phyloP scores from a whole-genome alignment of 2,329 filamentous ascomycete genomes.

The Talaromyces rugulosus region DNA sequence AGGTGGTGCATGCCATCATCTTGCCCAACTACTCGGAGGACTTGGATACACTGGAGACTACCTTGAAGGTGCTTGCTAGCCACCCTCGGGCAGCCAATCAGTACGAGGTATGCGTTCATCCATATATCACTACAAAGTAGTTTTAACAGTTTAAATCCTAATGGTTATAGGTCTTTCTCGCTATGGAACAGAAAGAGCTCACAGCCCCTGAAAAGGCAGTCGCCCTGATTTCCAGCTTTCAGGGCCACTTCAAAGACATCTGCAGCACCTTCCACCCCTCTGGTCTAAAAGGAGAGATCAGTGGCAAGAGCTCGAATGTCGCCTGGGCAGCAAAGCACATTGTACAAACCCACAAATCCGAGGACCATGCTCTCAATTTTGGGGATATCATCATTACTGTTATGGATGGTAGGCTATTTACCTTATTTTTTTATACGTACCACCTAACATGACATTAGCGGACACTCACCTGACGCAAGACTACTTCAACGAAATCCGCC shows the following conservation, averaged over 20 bases:
- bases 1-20: slow-evolving; percentile 62
- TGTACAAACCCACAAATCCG: slow-evolving; percentile 19
- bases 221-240: slow-evolving; percentile 58
- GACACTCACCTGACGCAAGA: slow-evolving; percentile 62
- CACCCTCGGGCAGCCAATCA: slow-evolving; percentile 60
- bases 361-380: slow-evolving; percentile 26
- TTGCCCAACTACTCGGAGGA: slow-evolving; percentile 74
- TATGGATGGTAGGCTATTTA: slow-evolving; percentile 58
- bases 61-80: slow-evolving; percentile 63
- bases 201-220: slow-evolving; percentile 60
- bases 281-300: slow-evolving; percentile 63
- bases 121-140: no score
- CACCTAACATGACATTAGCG: slow-evolving; percentile 17
- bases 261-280: slow-evolving; percentile 64
- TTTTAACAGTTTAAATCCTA: background rate
- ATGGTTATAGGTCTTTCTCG: slow-evolving; percentile 59
- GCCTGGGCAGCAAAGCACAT: slow-evolving; percentile 58
- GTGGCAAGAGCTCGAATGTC: slow-evolving; percentile 71
- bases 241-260: slow-evolving; percentile 62
- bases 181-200: slow-evolving; percentile 67
- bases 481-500: slow-evolving; percentile 63
- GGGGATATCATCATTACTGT: slow-evolving; percentile 64
- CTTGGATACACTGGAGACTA: slow-evolving; percentile 63
- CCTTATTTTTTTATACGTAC: background rate
- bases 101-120: slow-evolving; percentile 62